Evolutionary conservation across 768 basidiomycete species (phyloP).

Genomic region (Tremella yokohamensis): DNA sequence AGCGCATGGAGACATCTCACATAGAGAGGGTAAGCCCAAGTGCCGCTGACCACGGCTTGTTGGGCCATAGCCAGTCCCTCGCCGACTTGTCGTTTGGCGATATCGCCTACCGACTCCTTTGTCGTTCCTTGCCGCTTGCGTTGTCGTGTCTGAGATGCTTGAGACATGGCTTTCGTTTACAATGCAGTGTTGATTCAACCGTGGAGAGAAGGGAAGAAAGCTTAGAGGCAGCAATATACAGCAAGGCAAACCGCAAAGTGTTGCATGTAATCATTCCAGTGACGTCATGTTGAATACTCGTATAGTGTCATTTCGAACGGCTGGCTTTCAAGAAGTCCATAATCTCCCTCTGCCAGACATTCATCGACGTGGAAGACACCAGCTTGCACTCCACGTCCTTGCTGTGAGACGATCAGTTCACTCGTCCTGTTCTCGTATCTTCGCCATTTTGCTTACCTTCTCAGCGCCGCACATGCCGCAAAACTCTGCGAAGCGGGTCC

Average conservation of each 20-base stretch:
- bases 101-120: neutral
- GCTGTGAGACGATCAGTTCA: neutral
- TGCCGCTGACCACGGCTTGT: conserved; percentile 44
- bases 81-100: neutral
- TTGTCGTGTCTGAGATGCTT: too few species aligned
- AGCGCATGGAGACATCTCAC: conserved; percentile 20
- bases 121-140: too few species aligned
- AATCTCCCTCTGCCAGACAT: conserved; percentile 1
- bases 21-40: conserved; percentile 46
- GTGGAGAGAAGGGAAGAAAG: too few species aligned
- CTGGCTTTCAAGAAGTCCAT: conserved; percentile 4
- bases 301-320: too few species aligned
- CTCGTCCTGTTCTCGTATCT: too few species aligned
- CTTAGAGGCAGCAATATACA: too few species aligned
- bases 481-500: conserved; percentile 4
- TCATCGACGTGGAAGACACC: neutral
- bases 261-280: too few species aligned
- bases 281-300: too few species aligned
- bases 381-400: neutral
- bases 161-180: too few species aligned
- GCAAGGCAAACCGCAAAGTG: too few species aligned
- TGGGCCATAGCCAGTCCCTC: conserved; percentile 21
- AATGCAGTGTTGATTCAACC: too few species aligned
- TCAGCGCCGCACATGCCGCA: neutral
- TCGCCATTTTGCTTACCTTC: neutral